phyloP scores from a whole-genome alignment of 148 eudicot genomes.

The Chenopodium suecicum region DNA sequence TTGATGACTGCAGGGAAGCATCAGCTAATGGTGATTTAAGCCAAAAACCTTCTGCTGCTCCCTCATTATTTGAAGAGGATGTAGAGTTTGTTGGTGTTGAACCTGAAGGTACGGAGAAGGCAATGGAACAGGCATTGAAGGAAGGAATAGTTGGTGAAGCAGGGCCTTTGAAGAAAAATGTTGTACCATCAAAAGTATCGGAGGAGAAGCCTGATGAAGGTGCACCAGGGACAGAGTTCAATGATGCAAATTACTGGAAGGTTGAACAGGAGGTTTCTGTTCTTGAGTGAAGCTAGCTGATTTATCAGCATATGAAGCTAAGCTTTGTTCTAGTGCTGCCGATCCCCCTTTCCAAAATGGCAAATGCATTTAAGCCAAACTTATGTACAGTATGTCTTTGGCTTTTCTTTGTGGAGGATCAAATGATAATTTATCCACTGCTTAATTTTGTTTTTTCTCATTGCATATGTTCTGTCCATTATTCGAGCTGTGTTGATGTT shows the following conservation, averaged over 20 bases:
- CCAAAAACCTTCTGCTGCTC: slow-evolving; percentile 47
- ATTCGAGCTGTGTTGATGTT: slow-evolving; percentile 22
- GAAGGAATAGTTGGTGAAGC: slow-evolving; percentile 99
- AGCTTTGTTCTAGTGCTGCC: neutral
- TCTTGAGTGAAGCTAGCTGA: slow-evolving; percentile 48
- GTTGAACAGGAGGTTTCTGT: slow-evolving; percentile 86
- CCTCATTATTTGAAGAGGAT: slow-evolving; percentile 93
- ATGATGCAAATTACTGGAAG: slow-evolving; percentile 93
- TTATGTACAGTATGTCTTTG: slow-evolving; percentile 33
- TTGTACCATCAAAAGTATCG: slow-evolving; percentile 28
- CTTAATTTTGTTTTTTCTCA: slow-evolving; percentile 15
- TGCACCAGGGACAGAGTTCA: slow-evolving; percentile 68
- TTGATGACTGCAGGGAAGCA: slow-evolving; percentile 31
- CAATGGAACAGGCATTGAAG: slow-evolving; percentile 92
- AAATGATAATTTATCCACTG: slow-evolving; percentile 33
- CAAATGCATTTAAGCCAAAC: slow-evolving; percentile 22
- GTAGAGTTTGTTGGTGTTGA: slow-evolving; percentile 99
- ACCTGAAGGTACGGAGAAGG: slow-evolving; percentile 86
- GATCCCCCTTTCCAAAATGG: slow-evolving; percentile 13
- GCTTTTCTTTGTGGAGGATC: slow-evolving; percentile 24
- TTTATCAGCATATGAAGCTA: neutral
- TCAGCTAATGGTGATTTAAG: slow-evolving; percentile 32
- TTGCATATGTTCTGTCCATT: slow-evolving; percentile 18
- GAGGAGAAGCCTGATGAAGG: slow-evolving; percentile 52
- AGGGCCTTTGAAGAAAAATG: slow-evolving; percentile 69